Evolutionary conservation across 106 monocot species (phyloP), one percentile per base, ranked within the genome.

Genomic region (Phalaenopsis equestris): DNA sequence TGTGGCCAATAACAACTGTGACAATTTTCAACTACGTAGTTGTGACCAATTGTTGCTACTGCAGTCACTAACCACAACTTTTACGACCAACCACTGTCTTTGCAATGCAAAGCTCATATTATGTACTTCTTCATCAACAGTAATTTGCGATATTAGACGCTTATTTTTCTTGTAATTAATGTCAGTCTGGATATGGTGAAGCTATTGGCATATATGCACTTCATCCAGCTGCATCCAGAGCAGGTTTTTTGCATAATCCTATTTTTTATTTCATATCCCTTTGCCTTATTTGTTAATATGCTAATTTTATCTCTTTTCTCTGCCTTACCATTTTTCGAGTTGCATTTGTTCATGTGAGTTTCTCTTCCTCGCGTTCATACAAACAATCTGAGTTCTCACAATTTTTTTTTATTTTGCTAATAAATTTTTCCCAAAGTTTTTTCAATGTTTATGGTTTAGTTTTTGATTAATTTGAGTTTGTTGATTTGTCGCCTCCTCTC

Each of bases 141-240:
- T 64, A 19, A 24, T 64, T 19, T 64, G 64, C 23, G 3, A 23
- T 65, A 5, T 65, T 65, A 8, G 23, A 24, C 19, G n/a, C 64
- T 70, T 38, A 39, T 70, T 14, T 39, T 70, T 70, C 14, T 38
- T 70, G 12, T 70, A 14, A 70, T 70, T 24, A 67, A 14, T 79
- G 6, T n/a, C 79, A 79, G 68, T 38, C 4, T 79, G 79, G 79
- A 70, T 79, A 79, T 56, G 79, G 79, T 23, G 68, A 79, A 21
- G 61, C n/a, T 70, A 65, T 46, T 45, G 68, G 70, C 79, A 15
- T 70, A 8, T 79, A 79, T 79, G 45, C 46, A 49, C 49, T 70
- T 47, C 79, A 70, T 30, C 1, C 64, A 46, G 9, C 43, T 17
- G 79, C 68, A 46, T 64, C 64, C 47, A 79, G 79, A 79, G 65